A percentile compares a stretch with the other conserved stretches of the same genome.
These are phyloP conservation scores for Flaveria brownii DNA, from an alignment of 129 eudicot genomes.

Conservation along the genomic window DNA sequence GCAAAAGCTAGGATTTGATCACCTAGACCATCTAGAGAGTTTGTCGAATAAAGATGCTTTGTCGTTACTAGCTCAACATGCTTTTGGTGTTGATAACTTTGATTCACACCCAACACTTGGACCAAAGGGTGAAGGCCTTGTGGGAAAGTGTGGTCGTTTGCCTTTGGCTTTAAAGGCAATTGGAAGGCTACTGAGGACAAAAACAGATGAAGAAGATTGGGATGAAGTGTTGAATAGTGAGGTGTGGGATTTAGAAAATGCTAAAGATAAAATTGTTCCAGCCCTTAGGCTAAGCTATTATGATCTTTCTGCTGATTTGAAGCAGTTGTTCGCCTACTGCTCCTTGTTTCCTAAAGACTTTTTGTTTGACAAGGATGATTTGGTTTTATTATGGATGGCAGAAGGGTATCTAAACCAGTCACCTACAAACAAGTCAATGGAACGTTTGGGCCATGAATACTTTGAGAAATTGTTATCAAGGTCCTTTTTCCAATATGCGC, in stretches of 20 bases:
- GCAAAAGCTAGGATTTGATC: not conserved
- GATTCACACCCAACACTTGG: not conserved
- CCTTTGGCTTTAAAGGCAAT: constrained; percentile 29
- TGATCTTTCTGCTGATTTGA: constrained; percentile 8
- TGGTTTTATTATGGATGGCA: constrained; percentile 10
- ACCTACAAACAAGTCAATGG: not conserved
- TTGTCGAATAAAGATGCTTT: not conserved
- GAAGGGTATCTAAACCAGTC: constrained; percentile 4
- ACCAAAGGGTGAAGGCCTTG: too few species aligned
- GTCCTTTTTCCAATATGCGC: not conserved
- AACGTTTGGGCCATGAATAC: not conserved
- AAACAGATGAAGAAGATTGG: not conserved
- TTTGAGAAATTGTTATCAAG: constrained; percentile 11
- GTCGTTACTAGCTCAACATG: not conserved
- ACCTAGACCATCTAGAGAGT: constrained; percentile 15
- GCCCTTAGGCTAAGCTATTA: constrained; percentile 5
- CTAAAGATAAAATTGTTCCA: not conserved
- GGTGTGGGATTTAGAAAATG: not conserved
- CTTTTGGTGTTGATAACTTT: not conserved
- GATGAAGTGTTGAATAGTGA: constrained; percentile 1
- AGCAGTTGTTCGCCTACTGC: too few species aligned
- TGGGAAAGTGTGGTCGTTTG: too few species aligned
- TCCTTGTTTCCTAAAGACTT: too few species aligned
- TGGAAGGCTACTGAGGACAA: not conserved
- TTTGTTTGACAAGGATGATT: too few species aligned